phyloP scores from a whole-genome alignment of 345 rosid species.

The Heritiera fomes region DNA sequence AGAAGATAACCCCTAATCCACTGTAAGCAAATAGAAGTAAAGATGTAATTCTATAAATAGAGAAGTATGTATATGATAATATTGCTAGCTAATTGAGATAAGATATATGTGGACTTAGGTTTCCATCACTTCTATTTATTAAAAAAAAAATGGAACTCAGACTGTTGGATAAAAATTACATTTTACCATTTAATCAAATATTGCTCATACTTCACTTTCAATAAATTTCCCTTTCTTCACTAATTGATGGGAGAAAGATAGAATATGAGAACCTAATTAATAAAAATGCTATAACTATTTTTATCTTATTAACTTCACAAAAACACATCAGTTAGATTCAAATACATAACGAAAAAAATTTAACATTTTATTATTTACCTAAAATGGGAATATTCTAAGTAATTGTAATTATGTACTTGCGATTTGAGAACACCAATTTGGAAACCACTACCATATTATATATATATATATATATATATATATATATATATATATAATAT shows the following conservation, averaged over 20 bases:
- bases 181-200: background rate
- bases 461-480: too few species aligned
- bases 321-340: background rate
- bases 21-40: background rate
- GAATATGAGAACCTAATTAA: too few species aligned
- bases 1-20: background rate
- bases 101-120: too few species aligned
- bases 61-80: background rate
- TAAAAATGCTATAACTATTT: too few species aligned
- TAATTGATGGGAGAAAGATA: too few species aligned
- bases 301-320: background rate
- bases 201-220: too few species aligned
- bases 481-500: too few species aligned
- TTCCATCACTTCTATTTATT: background rate
- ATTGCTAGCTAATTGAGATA: background rate
- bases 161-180: background rate
- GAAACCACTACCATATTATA: background rate
- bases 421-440: background rate
- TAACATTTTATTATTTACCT: background rate
- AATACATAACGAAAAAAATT: background rate
- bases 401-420: constrained; percentile 7
- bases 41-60: background rate
- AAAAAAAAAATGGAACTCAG: too few species aligned
- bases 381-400: constrained; percentile 3
- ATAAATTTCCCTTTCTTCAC: too few species aligned